Percentiles rank a stretch among this genome's conserved stretches.
Conservation (phyloP, 2,329 filamentous ascomycete species). For the Mycosphaerella arachidis region DNA sequence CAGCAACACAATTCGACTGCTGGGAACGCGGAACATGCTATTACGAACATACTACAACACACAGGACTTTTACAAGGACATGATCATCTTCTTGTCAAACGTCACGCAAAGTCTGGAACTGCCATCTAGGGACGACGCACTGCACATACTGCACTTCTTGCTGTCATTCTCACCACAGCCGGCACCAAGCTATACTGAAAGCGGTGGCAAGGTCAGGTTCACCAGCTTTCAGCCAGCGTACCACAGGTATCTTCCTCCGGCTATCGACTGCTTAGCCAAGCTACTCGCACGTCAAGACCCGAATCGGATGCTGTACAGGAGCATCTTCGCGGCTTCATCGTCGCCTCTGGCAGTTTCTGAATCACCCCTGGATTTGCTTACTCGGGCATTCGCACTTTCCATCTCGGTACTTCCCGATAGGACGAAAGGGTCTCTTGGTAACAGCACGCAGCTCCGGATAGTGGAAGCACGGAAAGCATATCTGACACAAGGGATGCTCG, state of each 20-base stretch:
- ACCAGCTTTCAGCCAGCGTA: constrained; percentile 72
- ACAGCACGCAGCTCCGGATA: constrained; percentile 51
- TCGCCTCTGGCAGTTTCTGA: constrained; percentile 32
- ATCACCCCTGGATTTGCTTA: constrained; percentile 73
- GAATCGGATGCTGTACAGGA: constrained; percentile 78
- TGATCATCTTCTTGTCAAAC: constrained; percentile 85
- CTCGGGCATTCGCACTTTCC: constrained; percentile 78
- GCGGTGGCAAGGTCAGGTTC: constrained; percentile 59
- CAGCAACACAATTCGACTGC: constrained; percentile 74
- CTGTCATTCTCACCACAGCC: constrained; percentile 84
- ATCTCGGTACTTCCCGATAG: constrained; percentile 78
- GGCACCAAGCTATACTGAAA: constrained; percentile 51
- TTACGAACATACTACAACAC: constrained; percentile 78
- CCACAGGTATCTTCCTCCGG: constrained; percentile 84
- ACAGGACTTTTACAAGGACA: constrained; percentile 95
- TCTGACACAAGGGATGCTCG: constrained; percentile 85
- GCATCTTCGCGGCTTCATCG: constrained; percentile 67
- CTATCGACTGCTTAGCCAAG: constrained; percentile 86
- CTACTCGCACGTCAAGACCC: constrained; percentile 89
- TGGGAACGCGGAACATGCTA: constrained; percentile 85
- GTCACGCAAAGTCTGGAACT: constrained; percentile 71
- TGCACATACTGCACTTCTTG: constrained; percentile 81
- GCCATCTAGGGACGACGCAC: constrained; percentile 78
- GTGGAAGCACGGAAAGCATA: constrained; percentile 82
- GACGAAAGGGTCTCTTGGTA: constrained; percentile 50